A percentile compares a stretch with the other conserved stretches of the same genome.
These are phyloP conservation scores for sorghum (Sorghum bicolor) DNA, from an alignment of 176 grass and related monocot genomes.

Conservation along the genomic window DNA sequence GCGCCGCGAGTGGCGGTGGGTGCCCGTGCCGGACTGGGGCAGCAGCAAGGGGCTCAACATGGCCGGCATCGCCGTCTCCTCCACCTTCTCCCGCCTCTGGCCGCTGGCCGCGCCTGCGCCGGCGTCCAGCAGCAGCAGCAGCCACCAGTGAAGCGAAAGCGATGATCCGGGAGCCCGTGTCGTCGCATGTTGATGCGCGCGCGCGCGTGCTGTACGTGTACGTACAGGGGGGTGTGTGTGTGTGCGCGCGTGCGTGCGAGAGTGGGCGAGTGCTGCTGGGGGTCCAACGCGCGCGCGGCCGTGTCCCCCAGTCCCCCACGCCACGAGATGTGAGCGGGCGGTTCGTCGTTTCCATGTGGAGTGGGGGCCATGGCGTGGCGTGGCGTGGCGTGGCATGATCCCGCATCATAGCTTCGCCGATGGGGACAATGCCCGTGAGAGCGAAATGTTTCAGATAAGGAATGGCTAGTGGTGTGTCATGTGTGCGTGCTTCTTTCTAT, in stretches of 20 bases:
- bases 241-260: no score
- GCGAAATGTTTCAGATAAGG: conserved; percentile 12
- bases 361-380: no score
- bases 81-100: conserved; percentile 90
- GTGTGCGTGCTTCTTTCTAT: neutral
- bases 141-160: neutral
- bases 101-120: conserved; percentile 27
- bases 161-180: no score
- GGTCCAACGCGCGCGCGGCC: no score
- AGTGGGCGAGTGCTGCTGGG: neutral
- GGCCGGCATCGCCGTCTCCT: conserved; percentile 93
- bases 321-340: no score
- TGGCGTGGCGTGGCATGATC: no score
- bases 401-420: conserved; percentile 22
- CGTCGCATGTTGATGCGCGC: no score
- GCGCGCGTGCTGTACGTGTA: neutral
- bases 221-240: neutral
- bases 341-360: no score
- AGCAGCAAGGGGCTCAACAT: conserved; percentile 84
- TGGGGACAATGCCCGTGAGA: conserved; percentile 22
- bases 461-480: neutral
- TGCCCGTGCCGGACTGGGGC: conserved; percentile 85
- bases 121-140: neutral
- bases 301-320: no score
- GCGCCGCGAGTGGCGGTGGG: conserved; percentile 56